Conservation (phyloP, 1,284 basidiomycete species). For the Tilletia indica region DNA sequence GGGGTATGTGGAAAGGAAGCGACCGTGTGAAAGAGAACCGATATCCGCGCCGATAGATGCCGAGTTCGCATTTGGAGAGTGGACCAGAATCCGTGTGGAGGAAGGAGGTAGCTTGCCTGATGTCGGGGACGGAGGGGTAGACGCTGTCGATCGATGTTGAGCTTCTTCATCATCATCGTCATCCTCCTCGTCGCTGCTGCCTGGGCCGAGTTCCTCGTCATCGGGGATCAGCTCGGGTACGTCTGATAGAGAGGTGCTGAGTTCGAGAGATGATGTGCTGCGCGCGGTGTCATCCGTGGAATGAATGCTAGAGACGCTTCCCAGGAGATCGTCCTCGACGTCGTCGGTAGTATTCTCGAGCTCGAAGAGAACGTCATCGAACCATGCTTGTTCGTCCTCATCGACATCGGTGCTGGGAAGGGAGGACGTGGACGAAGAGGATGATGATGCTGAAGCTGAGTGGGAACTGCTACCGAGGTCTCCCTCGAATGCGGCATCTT, state of each 20-base stretch:
- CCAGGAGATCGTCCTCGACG: not conserved
- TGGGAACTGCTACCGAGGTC: not conserved
- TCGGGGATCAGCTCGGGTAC: not conserved
- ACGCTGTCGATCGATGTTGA: not conserved
- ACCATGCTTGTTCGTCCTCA: conserved; percentile 9
- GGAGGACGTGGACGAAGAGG: conserved; percentile 4
- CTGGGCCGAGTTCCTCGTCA: not conserved
- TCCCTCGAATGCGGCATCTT: not conserved
- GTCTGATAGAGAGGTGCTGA: conserved; percentile 1
- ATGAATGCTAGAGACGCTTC: not conserved
- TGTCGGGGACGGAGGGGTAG: not conserved
- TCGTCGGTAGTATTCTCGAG: not conserved
- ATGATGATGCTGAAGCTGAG: conserved; percentile 2
- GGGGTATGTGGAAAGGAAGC: no score
- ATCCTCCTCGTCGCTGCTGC: conserved; percentile 2
- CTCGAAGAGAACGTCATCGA: conserved; percentile 15
- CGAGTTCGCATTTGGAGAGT: no score
- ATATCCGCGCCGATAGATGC: no score
- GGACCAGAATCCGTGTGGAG: no score
- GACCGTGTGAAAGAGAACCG: no score
- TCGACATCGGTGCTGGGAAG: not conserved
- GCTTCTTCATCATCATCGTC: not conserved
- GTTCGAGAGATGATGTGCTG: not conserved
- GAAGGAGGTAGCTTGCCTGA: not conserved
- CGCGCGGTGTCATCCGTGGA: not conserved